phyloP scores from a whole-genome alignment of 1,284 basidiomycete genomes.

The Sanghuangporus sanghuang region DNA sequence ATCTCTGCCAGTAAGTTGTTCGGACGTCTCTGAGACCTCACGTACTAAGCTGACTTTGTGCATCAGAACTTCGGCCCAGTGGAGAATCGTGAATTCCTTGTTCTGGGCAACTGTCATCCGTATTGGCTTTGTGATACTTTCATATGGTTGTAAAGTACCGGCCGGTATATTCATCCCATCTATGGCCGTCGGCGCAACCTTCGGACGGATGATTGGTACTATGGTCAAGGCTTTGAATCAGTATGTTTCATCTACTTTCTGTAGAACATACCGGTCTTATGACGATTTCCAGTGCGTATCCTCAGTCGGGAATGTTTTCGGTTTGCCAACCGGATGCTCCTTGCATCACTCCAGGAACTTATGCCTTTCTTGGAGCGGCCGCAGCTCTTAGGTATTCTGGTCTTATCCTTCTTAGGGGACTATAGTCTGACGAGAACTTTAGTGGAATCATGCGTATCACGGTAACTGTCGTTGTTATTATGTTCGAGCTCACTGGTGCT shows the following conservation, averaged over 20 bases:
- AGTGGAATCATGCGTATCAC: slow-evolving; percentile 97
- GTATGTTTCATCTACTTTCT: slow-evolving; percentile 38
- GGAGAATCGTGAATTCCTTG: slow-evolving; percentile 92
- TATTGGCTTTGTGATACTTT: slow-evolving; percentile 82
- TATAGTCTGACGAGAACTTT: slow-evolving; percentile 14
- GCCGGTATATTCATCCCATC: slow-evolving; percentile 97
- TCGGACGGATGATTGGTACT: slow-evolving; percentile 94
- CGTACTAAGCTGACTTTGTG: not conserved
- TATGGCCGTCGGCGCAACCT: slow-evolving; percentile 96
- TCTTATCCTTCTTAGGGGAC: not conserved
- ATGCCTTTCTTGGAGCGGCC: slow-evolving; percentile 92
- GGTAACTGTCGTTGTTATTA: slow-evolving; percentile 97
- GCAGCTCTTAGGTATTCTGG: slow-evolving; percentile 80
- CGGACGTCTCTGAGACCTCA: not conserved
- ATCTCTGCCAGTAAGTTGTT: slow-evolving; percentile 85
- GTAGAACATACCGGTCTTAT: not conserved
- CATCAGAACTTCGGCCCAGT: slow-evolving; percentile 79
- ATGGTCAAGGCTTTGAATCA: slow-evolving; percentile 88
- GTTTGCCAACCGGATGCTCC: slow-evolving; percentile 89
- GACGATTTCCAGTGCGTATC: slow-evolving; percentile 59
- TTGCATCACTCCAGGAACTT: slow-evolving; percentile 98
- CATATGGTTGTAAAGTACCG: slow-evolving; percentile 96
- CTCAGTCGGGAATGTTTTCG: slow-evolving; percentile 81
- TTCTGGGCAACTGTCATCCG: slow-evolving; percentile 89
- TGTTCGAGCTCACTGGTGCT: slow-evolving; percentile 99